phyloP scores from a whole-genome alignment of 495 filamentous ascomycete species.

The Aspergillus wentii region DNA sequence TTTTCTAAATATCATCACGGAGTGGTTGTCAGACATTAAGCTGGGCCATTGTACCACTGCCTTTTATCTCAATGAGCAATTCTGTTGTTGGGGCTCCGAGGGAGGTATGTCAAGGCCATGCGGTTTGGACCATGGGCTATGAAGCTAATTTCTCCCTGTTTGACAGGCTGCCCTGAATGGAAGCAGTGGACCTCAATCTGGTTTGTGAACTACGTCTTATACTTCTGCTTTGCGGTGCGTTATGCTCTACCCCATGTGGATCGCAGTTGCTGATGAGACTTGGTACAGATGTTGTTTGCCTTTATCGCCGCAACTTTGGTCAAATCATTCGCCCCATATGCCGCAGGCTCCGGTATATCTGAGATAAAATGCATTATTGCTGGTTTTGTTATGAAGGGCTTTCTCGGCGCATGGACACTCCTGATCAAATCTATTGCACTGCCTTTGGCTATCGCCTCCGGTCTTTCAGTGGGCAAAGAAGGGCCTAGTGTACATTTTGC shows the following conservation, averaged over 20 bases:
- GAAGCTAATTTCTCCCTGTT: conserved; percentile 1
- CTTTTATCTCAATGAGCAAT: conserved; percentile 96
- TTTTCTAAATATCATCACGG: conserved; percentile 90
- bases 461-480: conserved; percentile 94
- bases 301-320: conserved; percentile 79
- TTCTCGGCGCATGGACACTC: conserved; percentile 87
- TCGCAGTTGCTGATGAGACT: conserved; percentile 1
- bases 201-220: conserved; percentile 80
- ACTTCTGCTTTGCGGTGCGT: conserved; percentile 81
- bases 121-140: background rate
- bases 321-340: conserved; percentile 92
- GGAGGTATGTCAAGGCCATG: conserved; percentile 50
- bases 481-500: conserved; percentile 97
- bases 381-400: conserved; percentile 99
- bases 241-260: background rate
- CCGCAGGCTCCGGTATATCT: conserved; percentile 93
- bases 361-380: conserved; percentile 99
- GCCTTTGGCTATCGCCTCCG: conserved; percentile 90
- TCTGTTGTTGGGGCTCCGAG: conserved; percentile 97
- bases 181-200: conserved; percentile 77
- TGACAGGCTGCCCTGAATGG: conserved; percentile 79
- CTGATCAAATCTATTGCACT: conserved; percentile 91
- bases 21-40: conserved; percentile 96
- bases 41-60: conserved; percentile 88
- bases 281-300: conserved; percentile 69